Base-by-base conservation (phyloP, 1,284 basidiomycete genomes). In the Exobasidium rhododendri region DNA sequence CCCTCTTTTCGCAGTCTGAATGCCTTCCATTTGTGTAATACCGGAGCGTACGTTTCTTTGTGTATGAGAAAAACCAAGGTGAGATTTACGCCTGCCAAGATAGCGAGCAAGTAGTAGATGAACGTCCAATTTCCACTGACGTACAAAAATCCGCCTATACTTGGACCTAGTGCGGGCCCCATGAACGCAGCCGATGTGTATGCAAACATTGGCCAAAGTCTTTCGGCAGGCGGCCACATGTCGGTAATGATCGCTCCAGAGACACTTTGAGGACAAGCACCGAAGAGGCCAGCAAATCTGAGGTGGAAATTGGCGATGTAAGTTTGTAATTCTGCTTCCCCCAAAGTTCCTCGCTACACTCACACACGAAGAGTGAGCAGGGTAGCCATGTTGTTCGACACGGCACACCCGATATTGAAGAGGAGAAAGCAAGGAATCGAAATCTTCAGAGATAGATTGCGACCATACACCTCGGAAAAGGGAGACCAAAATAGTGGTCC, bases 401-500 rank as follows among this genome's bases (percentile, higher is more conserved):
- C 45, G 4, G 68, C 70, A 29, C 69, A 68, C 2, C 67, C 69
- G 29, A 73, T 63, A 57, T 67, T 66, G 58, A 70, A 73, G 40
- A 68, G 60, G 26, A 64, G 62, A 56, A 63, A 68, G 50, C 65
- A 58, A 1, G 64, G 58, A 1, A 64, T 57, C 5, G 64, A 65
- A 22, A 66, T 56, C 40, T 67, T 56, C 49, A 68, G 63, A 54
- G 70, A 64, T 20, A 60, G n/a, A 10, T 59, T 51, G n/a, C 70
- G 66, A 3, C 70, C 70, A 28, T 61, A 61, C 13, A 67, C 51
- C 35, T 73, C 70, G 1, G 67, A 68, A 22, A 67, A 44, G 0
- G 70, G 70, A 5, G 67, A 68, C 63, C 64, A 70, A 20, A 73
- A 44, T 6, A 67, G 60, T 17, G 69, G 68, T 11, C 69, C 71